Percentiles rank a stretch among this genome's conserved stretches.
Evolutionary conservation across 345 rosid genomes (phyloP).

Genomic region (Garcia nutans): DNA sequence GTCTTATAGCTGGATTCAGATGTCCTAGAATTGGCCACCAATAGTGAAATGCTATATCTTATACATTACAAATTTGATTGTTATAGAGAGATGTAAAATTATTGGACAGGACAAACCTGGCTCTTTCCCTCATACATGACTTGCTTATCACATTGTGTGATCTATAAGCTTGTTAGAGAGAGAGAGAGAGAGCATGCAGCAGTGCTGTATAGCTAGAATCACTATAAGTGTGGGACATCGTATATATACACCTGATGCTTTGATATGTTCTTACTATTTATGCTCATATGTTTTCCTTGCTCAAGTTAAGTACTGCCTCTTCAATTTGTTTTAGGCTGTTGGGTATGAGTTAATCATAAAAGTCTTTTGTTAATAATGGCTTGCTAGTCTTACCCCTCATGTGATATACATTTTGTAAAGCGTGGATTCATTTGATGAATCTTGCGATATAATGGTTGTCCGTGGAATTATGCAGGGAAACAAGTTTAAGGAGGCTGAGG

Average conservation of each 20-base stretch:
- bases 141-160: neutral
- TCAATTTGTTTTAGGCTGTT: neutral
- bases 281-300: neutral
- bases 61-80: neutral
- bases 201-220: neutral
- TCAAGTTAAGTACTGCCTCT: neutral
- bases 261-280: neutral
- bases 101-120: neutral
- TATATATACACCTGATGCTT: neutral
- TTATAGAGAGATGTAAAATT: neutral
- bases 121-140: neutral
- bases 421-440: slow-evolving; percentile 2
- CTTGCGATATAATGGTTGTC: slow-evolving; percentile 14
- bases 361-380: neutral
- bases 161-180: neutral
- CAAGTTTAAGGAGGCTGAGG: slow-evolving; percentile 84
- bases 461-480: slow-evolving; percentile 47
- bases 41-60: neutral
- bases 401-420: neutral
- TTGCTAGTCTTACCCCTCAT: neutral
- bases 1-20: neutral
- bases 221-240: neutral
- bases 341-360: neutral
- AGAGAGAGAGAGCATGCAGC: neutral
- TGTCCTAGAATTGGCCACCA: neutral